These are phyloP conservation scores for Komagataella ulmi DNA, from an alignment of 805 yeast species.

Conservation along the genomic window DNA sequence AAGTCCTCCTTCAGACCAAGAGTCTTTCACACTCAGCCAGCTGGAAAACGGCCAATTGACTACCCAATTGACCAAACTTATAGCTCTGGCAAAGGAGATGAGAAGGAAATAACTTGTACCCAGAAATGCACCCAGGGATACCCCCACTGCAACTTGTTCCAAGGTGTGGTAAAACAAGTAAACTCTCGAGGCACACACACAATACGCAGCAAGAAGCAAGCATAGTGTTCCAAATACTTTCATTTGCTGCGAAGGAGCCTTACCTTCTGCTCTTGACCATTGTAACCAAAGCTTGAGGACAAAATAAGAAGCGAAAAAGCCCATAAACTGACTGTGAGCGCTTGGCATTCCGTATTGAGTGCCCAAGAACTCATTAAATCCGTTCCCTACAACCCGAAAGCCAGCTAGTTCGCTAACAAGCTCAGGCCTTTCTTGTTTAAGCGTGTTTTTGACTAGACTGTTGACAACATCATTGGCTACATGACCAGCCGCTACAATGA, in stretches of 20 bases:
- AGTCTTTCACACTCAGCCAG: conserved; percentile 43
- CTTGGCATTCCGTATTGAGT: conserved; percentile 92
- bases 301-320: conserved; percentile 56
- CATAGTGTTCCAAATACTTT: conserved; percentile 17
- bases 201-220: conserved; percentile 15
- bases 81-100: conserved; percentile 41
- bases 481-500: conserved; percentile 77
- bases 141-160: conserved; percentile 67
- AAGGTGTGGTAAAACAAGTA: conserved; percentile 67
- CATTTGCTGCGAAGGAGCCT: conserved; percentile 11
- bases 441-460: conserved; percentile 44
- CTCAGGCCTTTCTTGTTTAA: conserved; percentile 65
- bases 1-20: conserved; percentile 16
- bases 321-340: conserved; percentile 95
- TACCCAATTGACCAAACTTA: conserved; percentile 57
- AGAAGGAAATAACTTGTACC: conserved; percentile 47
- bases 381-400: conserved; percentile 11
- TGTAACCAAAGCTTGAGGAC: conserved; percentile 27
- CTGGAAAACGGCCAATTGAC: conserved; percentile 43
- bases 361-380: conserved; percentile 16
- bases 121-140: conserved; percentile 41
- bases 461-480: conserved; percentile 64
- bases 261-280: conserved; percentile 17
- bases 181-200: conserved; percentile 60
- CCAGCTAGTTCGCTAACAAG: conserved; percentile 6